Evolutionary conservation across 352 stramenopile genomes (phyloP).

Genomic region (Peronosclerospora sorghi): DNA sequence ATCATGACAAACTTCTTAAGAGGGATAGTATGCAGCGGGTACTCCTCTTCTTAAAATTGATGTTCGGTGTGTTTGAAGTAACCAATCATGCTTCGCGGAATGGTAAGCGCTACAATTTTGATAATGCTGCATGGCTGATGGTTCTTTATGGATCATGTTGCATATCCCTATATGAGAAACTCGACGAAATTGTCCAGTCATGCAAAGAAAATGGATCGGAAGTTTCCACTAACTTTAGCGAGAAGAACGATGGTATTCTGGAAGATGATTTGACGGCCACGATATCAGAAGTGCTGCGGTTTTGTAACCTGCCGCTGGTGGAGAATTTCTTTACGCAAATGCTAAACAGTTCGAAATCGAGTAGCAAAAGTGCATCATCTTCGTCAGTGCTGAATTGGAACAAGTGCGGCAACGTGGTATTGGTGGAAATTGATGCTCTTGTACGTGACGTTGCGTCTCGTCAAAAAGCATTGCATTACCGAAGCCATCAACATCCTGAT

Average conservation of each 20-base stretch:
- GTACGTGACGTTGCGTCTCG: slow-evolving; percentile 67
- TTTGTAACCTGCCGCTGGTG: slow-evolving; percentile 72
- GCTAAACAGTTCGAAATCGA: slow-evolving; percentile 13
- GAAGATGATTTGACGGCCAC: slow-evolving; percentile 56
- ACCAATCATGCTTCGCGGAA: slow-evolving; percentile 38
- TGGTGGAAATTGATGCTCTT: slow-evolving; percentile 70
- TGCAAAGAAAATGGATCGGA: slow-evolving; percentile 29
- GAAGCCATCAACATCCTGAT: slow-evolving; percentile 12
- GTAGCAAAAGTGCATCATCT: slow-evolving; percentile 4
- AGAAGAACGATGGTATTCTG: slow-evolving; percentile 15
- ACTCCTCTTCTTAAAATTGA: slow-evolving; percentile 39
- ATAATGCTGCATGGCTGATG: slow-evolving; percentile 47
- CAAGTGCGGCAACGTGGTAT: slow-evolving; percentile 77
- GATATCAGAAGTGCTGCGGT: slow-evolving; percentile 46
- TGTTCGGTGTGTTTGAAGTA: slow-evolving; percentile 54
- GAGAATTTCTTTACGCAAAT: slow-evolving; percentile 58
- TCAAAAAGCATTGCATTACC: slow-evolving; percentile 26
- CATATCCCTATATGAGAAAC: slow-evolving; percentile 69
- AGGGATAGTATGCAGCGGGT: slow-evolving; percentile 36
- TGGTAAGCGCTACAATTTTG: slow-evolving; percentile 19
- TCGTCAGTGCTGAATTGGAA: slow-evolving; percentile 48
- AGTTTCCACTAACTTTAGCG: slow-evolving; percentile 1
- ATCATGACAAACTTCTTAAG: slow-evolving; percentile 35
- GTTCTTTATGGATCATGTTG: slow-evolving; percentile 62
- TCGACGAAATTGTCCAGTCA: slow-evolving; percentile 69